These are phyloP conservation scores for Cladochytrium replicatum DNA, from an alignment of 192 early-diverging fungal genomes.

Conservation along the genomic window DNA sequence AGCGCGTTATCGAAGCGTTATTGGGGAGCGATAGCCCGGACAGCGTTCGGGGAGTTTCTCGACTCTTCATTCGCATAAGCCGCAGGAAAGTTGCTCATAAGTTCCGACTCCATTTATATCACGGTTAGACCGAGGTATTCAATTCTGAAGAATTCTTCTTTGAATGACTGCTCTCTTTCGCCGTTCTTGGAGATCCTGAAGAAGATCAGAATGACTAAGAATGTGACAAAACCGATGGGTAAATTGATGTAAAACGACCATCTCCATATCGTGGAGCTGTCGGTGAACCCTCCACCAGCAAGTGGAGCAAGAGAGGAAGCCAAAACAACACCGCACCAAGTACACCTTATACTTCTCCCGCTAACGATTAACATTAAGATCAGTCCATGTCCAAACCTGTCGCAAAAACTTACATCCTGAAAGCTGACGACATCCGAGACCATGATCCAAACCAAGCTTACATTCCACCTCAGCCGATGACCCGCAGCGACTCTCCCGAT, in stretches of 20 bases:
- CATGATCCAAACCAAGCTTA: slow-evolving; percentile 68
- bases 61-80: too few species aligned
- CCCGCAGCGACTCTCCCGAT: slow-evolving; percentile 68
- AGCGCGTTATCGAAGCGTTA: too few species aligned
- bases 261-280: slow-evolving; percentile 27
- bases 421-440: slow-evolving; percentile 74
- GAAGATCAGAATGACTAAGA: slow-evolving; percentile 42
- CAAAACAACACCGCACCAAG: slow-evolving; percentile 65
- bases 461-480: too few species aligned
- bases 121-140: slow-evolving; percentile 65
- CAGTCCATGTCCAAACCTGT: too few species aligned
- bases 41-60: too few species aligned
- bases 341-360: slow-evolving; percentile 79
- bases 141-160: slow-evolving; percentile 54
- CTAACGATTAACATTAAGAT: slow-evolving; percentile 59
- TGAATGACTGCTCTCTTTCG: slow-evolving; percentile 31
- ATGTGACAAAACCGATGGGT: slow-evolving; percentile 64
- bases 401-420: slow-evolving; percentile 15
- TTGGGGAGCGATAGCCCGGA: too few species aligned
- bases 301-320: slow-evolving; percentile 73
- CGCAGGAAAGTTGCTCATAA: too few species aligned
- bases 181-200: slow-evolving; percentile 58
- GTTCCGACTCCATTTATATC: too few species aligned
- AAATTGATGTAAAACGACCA: slow-evolving; percentile 79
- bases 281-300: slow-evolving; percentile 75